Evolutionary conservation across 2,329 filamentous ascomycete genomes (phyloP).

Genomic region (Pseudopithomyces chartarum): DNA sequence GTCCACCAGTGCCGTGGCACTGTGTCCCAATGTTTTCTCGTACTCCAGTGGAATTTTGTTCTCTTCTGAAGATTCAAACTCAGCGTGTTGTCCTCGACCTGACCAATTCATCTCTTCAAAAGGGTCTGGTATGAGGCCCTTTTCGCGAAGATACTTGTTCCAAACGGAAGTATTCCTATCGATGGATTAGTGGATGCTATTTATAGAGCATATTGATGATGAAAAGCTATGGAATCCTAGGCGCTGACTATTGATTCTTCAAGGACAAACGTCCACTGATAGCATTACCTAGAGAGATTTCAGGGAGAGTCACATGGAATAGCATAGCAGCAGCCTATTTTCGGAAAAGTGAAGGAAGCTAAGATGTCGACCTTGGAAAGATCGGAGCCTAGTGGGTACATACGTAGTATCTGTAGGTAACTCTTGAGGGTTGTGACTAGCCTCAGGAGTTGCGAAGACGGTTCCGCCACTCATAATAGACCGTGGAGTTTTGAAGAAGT

Average conservation of each 20-base stretch:
- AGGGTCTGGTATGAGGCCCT: conserved; percentile 16
- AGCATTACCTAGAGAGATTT: too few relatives aligned
- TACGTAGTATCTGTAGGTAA: neutral
- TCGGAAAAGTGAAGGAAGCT: too few relatives aligned
- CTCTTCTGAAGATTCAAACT: conserved; percentile 14
- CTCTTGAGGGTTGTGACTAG: neutral
- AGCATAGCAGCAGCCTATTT: too few relatives aligned
- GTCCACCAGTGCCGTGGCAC: conserved; percentile 20
- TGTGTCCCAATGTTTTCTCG: conserved; percentile 14
- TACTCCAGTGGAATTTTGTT: conserved; percentile 12
- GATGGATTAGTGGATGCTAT: neutral
- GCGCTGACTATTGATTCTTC: too few relatives aligned
- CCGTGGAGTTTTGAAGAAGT: conserved; percentile 12
- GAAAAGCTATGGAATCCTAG: too few relatives aligned
- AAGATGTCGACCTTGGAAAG: neutral
- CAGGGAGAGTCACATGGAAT: too few relatives aligned
- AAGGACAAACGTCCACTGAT: too few relatives aligned
- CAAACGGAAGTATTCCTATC: neutral
- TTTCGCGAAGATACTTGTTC: conserved; percentile 10
- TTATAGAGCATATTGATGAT: neutral
- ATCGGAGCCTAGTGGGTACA: neutral
- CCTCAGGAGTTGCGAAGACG: conserved; percentile 10
- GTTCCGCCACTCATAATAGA: conserved; percentile 12
- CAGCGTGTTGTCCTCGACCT: conserved; percentile 21
- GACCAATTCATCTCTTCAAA: conserved; percentile 21